Evolutionary conservation across 2,329 filamentous ascomycete species (phyloP), one percentile per base, ranked within the genome.

Genomic region (Penicillium sp.): DNA sequence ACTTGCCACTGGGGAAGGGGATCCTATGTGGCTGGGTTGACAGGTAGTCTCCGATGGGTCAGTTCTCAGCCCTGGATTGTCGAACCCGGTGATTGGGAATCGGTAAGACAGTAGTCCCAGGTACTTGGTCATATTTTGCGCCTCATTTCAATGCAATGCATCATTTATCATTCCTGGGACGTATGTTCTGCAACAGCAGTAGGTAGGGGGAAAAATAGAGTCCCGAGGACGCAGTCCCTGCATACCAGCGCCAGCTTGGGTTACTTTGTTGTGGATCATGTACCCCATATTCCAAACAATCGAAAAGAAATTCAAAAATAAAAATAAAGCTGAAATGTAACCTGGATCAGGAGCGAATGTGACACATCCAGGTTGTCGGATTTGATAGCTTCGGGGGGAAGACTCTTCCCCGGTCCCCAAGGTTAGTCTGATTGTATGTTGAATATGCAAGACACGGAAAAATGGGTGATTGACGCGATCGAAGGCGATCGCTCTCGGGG

Each of bases 351-450:
- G 52, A 50, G 58, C 63, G 58, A 53, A 59, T 65, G 58, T 65
- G 64, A 66, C 55, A 58, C 48, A 60, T 66, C 63, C 58, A 48
- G 51, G 33, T 57, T 39, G 44, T 53, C 52, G 57, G 61, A 60
- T 55, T 55, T 50, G 63, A 61, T 58, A 65, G 61, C 59, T 59
- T 65, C 60, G 57, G 59, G 58, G 47, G 60, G 53, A 62, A 59
- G 52, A 34, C 55, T 45, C 31, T 63, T 60, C 60, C 62, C 57
- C 58, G 62, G 50, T 46, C 55, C 58, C 34, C 49, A 51, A 19
- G 16, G 16, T 55, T 57, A 47, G 60, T 55, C 58, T 27, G 57
- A 41, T 39, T 55, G 50, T 59, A 62, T 59, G 58, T 36, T 55
- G 50, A 21, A 21, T 58, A 62, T 60, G 60, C 61, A 64, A 39